Conservation (phyloP, 345 rosid species). For the Lepidium aucheri region DNA sequence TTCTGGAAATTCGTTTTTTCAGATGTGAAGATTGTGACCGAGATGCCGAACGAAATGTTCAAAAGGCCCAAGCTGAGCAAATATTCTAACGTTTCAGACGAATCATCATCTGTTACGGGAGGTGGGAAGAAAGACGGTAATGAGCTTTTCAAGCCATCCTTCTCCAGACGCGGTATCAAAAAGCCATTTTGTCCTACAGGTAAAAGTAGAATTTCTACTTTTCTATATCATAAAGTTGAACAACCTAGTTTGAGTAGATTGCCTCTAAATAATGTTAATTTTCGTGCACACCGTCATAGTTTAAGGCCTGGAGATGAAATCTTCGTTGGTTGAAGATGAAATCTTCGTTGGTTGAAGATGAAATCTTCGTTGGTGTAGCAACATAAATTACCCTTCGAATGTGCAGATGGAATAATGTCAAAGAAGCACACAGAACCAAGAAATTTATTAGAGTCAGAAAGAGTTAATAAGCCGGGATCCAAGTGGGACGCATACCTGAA, state of each 20-base stretch:
- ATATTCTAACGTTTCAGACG: neutral
- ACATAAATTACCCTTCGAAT: neutral
- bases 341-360: neutral
- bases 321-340: too few species aligned
- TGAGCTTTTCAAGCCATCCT: constrained; percentile 26
- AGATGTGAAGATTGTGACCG: constrained; percentile 42
- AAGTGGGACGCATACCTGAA: constrained; percentile 43
- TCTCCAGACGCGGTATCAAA: constrained; percentile 17
- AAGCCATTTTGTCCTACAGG: neutral
- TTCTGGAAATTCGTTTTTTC: constrained; percentile 1
- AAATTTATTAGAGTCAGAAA: neutral
- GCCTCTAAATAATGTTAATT: neutral
- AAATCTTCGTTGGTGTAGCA: neutral
- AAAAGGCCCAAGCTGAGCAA: constrained; percentile 48
- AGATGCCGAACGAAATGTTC: constrained; percentile 34
- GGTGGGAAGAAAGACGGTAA: neutral
- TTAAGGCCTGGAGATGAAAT: too few species aligned
- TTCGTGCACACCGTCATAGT: neutral
- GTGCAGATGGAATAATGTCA: neutral
- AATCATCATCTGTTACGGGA: neutral
- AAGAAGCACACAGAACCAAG: neutral
- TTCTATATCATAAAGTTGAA: neutral
- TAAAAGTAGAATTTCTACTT: neutral
- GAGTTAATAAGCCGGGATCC: constrained; percentile 14
- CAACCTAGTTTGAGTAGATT: neutral